Evolutionary conservation across 176 grass and related monocot genomes (phyloP).

Genomic region (barley (Hordeum vulgare)): DNA sequence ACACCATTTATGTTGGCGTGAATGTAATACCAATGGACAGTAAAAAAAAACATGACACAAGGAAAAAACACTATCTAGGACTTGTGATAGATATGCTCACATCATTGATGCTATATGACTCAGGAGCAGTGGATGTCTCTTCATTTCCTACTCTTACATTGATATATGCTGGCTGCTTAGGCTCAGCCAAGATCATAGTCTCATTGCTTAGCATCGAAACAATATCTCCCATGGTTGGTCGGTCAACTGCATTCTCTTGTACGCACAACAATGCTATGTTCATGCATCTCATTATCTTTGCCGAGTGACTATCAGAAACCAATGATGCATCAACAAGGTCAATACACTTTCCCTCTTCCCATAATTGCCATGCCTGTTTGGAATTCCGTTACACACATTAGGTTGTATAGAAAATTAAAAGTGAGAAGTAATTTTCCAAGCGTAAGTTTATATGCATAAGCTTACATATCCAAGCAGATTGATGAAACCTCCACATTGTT

Average conservation of each 20-base stretch:
- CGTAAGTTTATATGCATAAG: background rate
- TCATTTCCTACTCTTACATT: background rate
- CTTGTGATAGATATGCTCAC: background rate
- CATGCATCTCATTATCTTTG: slow-evolving; percentile 3
- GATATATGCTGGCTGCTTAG: slow-evolving; percentile 9
- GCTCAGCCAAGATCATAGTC: background rate
- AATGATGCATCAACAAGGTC: slow-evolving; percentile 6
- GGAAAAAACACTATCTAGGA: background rate
- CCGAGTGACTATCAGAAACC: background rate
- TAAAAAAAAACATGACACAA: background rate
- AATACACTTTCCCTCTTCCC: slow-evolving; percentile 3
- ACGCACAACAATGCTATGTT: slow-evolving; percentile 10
- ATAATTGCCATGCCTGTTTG: slow-evolving; percentile 12
- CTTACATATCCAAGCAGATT: slow-evolving; percentile 1
- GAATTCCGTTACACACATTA: background rate
- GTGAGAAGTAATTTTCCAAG: background rate
- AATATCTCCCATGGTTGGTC: slow-evolving; percentile 10
- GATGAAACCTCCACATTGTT: background rate
- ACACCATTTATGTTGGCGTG: background rate
- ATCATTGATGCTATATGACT: background rate
- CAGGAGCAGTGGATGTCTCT: background rate
- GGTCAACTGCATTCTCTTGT: slow-evolving; percentile 6
- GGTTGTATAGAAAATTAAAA: background rate
- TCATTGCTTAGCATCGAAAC: background rate
- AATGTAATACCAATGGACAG: background rate